phyloP scores from a whole-genome alignment of 768 basidiomycete genomes.

The Hygrophorus russula region DNA sequence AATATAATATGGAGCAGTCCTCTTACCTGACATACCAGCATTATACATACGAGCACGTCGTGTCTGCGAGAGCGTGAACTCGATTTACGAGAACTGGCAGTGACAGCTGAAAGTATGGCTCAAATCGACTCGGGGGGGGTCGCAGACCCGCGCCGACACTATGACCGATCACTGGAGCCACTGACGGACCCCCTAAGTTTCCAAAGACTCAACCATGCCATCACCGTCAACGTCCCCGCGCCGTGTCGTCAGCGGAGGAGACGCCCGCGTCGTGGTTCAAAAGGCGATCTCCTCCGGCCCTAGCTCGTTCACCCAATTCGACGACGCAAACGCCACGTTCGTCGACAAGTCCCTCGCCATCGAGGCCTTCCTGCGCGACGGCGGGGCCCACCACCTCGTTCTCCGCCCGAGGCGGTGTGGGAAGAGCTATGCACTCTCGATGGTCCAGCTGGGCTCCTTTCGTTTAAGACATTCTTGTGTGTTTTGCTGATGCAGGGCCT shows the following conservation, averaged over 20 bases:
- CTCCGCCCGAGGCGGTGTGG: slow-evolving; percentile 8
- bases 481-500: slow-evolving; percentile 7
- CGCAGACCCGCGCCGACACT: too few species aligned
- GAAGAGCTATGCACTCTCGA: slow-evolving; percentile 9
- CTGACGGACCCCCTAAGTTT: too few species aligned
- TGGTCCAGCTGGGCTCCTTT: slow-evolving; percentile 7
- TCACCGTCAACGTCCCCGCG: too few species aligned
- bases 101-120: too few species aligned
- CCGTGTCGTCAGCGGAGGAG: slow-evolving; percentile 7
- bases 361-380: slow-evolving; percentile 8
- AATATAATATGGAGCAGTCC: too few species aligned
- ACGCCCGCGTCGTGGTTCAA: slow-evolving; percentile 8
- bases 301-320: slow-evolving; percentile 7
- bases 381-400: slow-evolving; percentile 7
- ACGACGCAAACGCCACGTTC: slow-evolving; percentile 6
- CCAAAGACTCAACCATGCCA: too few species aligned
- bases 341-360: slow-evolving; percentile 9
- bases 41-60: too few species aligned
- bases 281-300: slow-evolving; percentile 4
- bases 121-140: too few species aligned
- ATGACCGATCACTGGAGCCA: too few species aligned
- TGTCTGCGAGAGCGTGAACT: too few species aligned
- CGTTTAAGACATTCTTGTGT: not conserved
- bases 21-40: too few species aligned
- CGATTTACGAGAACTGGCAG: too few species aligned